Evolutionary conservation across 306 rosid genomes (phyloP), one percentile per base, ranked within the genome.

Genomic region (Dryas drummondii): DNA sequence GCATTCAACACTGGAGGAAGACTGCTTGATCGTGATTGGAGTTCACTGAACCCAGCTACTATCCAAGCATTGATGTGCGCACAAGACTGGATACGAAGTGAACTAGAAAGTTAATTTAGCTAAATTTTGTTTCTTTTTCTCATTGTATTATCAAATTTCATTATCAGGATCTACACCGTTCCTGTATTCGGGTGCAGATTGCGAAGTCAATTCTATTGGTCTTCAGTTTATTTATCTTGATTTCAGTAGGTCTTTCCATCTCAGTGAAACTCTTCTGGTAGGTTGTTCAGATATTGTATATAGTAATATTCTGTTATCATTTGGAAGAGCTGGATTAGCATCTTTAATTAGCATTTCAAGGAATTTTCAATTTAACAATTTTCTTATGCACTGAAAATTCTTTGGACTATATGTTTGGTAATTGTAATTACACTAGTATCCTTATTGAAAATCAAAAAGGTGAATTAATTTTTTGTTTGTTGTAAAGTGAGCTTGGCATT

Each of bases 71-170:
- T 96, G 86, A 88, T 96, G 80, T 96, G 99, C 72, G 89, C 99
- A 41, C 97, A 84, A 82, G 97, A 96, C 84, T 96, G 99, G 99
- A 92, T 96, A 58, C 80, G 86, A 76, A 87, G 97, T 83, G 98
- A 96, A 86, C 85, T 92, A 75, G 98, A 96, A 82, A 96, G 90
- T 78, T 90, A 84, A 54, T 66, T 59, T 48, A 27, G 58, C 58
- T 47, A 1, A 73, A 1, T 27, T 11, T 47, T 59, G 59, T 42
- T 73, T 60, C 68, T 9, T 73, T 47, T 52, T 65, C n/a, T 17
- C 7, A 5, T 46, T 17, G 9, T 65, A 65, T 17, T 45, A 45
- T 44, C 40, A 17, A 26, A 47, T 9, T 5, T 44, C 17, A 26
- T 47, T 72, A 3, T 11, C 58, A n/a, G 48, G 19, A 32, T 48